Evolutionary conservation across 805 yeast genomes (phyloP), one percentile per base, ranked within the genome.

Genomic region (Wickerhamomyces pijperi): DNA sequence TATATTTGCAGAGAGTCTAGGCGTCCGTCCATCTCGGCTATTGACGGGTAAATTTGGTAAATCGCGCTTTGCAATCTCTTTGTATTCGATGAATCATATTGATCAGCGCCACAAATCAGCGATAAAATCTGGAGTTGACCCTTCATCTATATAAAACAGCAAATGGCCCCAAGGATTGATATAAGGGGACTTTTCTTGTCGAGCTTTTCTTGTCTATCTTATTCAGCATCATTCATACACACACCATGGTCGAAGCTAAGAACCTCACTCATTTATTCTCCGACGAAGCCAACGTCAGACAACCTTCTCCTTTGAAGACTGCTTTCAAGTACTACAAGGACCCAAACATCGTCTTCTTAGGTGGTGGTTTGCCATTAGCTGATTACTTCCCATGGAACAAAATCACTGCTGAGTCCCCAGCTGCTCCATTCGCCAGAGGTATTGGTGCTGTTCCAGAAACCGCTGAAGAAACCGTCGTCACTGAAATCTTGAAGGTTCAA

Each of bases 291-390:
- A 70, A 70, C 46, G 64, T 80, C 14, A 81, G 97, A 65, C 64
- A 70, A 37, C 75, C 81, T 28, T 86, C 96, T 12, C 80, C 85
- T 13, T 71, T 90, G 61, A 90, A 92, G 64, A 64, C 76, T 32
- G 94, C 94, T 15, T 85, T 90, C 68, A 77, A 76, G 55, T 81
- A 82, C 65, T 81, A 67, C 54, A 65, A 67, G 34, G 70, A 74
- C 46, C 95, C 95, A 28, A 75, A 79, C 39, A 68, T 92, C 55
- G 78, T 86, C 41, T 88, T 87, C 56, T 72, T 90, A 40, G 97
- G 97, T 40, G 98, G 97, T 51, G 98, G 98, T 7, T 72, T 90
- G 50, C 98, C 98, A 13, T 65, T 85, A 58, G 66, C 95, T 19
- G 90, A 82, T 46, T 82, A 84, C 62, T 90, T 90, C 72, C 97